Conservation (phyloP, 768 basidiomycete species). For the Mycena olivaceomarginata region DNA sequence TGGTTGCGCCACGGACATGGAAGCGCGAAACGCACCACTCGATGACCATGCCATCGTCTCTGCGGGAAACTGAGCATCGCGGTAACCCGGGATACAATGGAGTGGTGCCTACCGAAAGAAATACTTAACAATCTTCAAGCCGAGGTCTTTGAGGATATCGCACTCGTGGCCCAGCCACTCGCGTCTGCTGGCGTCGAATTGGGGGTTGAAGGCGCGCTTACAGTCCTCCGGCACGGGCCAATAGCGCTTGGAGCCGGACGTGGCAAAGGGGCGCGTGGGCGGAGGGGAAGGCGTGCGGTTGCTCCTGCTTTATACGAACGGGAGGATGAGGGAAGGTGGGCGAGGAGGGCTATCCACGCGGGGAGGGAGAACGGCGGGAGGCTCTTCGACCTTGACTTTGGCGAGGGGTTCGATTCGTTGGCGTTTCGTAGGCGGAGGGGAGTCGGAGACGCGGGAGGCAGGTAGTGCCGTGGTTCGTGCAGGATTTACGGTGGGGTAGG, state of each 20-base stretch:
- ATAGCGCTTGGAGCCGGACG: constrained; percentile 43
- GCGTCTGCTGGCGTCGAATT: constrained; percentile 32
- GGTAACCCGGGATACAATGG: not conserved
- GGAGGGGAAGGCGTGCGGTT: constrained; percentile 28
- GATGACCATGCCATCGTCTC: constrained; percentile 48
- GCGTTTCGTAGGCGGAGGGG: constrained; percentile 30
- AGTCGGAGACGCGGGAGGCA: constrained; percentile 7
- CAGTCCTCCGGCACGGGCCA: constrained; percentile 41
- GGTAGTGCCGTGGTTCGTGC: not conserved
- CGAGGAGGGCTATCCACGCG: not conserved
- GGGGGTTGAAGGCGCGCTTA: constrained; percentile 20
- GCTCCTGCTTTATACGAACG: constrained; percentile 27
- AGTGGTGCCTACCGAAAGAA: constrained; percentile 37
- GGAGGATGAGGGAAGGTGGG: constrained; percentile 14
- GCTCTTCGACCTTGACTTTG: constrained; percentile 25
- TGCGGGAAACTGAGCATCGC: constrained; percentile 4
- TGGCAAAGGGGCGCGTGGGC: constrained; percentile 32
- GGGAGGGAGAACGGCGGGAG: not conserved
- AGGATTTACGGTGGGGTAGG: not conserved
- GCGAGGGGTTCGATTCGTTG: constrained; percentile 12
- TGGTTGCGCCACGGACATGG: not conserved
- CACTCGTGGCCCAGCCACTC: constrained; percentile 35
- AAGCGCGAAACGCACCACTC: constrained; percentile 39
- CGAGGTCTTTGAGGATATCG: constrained; percentile 27
- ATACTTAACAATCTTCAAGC: constrained; percentile 33